Evolutionary conservation across 164 flowering plant species (phyloP).

Genomic region (Hamamelis virginiana): DNA sequence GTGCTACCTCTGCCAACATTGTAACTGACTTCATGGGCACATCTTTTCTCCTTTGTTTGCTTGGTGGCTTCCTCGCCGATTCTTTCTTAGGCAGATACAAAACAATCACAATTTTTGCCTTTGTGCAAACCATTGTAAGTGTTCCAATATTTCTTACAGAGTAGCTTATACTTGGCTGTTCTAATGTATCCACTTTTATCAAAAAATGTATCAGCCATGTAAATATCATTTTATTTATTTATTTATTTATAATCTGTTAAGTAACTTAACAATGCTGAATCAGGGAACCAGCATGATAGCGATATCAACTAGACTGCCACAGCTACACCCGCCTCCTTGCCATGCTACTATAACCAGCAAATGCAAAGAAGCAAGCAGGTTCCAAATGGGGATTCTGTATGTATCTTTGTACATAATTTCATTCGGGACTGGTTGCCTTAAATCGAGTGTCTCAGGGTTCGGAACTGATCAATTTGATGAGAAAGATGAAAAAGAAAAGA

Average conservation of each 20-base stretch:
- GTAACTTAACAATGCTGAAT: neutral
- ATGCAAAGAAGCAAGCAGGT: slow-evolving; percentile 55
- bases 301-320: slow-evolving; percentile 50
- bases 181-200: no score
- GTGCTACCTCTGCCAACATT: slow-evolving; percentile 74
- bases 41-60: slow-evolving; percentile 71
- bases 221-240: no score
- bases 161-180: no score
- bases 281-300: slow-evolving; percentile 76
- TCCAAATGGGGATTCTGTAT: slow-evolving; percentile 77
- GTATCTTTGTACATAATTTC: slow-evolving; percentile 66
- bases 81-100: slow-evolving; percentile 78
- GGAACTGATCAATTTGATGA: slow-evolving; percentile 92
- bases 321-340: slow-evolving; percentile 76
- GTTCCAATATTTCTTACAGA: no score
- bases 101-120: slow-evolving; percentile 69
- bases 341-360: slow-evolving; percentile 3
- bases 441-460: slow-evolving; percentile 89
- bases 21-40: slow-evolving; percentile 93
- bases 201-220: no score
- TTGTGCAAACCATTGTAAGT: slow-evolving; percentile 55
- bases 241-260: no score
- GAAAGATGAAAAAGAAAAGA: slow-evolving; percentile 63
- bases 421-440: slow-evolving; percentile 87
- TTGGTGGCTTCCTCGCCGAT: slow-evolving; percentile 93